Conservation (phyloP, 2,329 filamentous ascomycete species). For the Penicillium nordicum region DNA sequence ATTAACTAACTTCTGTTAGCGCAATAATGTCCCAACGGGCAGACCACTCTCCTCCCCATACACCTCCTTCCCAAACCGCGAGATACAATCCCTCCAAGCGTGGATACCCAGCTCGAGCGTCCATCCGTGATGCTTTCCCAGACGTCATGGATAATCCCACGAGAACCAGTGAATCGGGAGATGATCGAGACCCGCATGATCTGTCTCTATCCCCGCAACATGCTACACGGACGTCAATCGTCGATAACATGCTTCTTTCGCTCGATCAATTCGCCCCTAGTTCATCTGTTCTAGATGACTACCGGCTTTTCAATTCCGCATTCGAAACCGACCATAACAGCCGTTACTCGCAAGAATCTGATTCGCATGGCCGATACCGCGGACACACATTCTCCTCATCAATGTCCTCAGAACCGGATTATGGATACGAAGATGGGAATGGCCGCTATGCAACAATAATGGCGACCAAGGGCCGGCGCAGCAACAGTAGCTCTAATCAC, state of each 20-base stretch:
- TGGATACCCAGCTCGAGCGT: constrained; percentile 28
- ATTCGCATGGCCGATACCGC: constrained; percentile 45
- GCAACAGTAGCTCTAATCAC: constrained; percentile 76
- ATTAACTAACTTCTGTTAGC: constrained; percentile 16
- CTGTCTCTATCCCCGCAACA: constrained; percentile 73
- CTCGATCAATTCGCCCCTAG: constrained; percentile 69
- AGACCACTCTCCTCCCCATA: constrained; percentile 38
- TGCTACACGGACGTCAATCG: constrained; percentile 82
- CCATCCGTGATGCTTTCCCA: constrained; percentile 42
- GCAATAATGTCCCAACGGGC: constrained; percentile 30
- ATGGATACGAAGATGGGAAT: constrained; percentile 36
- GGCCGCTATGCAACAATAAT: constrained; percentile 43
- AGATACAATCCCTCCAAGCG: constrained; percentile 32
- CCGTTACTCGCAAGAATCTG: constrained; percentile 29
- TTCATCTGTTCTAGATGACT: constrained; percentile 36
- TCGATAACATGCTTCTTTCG: constrained; percentile 92
- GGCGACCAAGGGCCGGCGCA: constrained; percentile 57
- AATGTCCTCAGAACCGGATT: constrained; percentile 55
- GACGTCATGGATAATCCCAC: constrained; percentile 37
- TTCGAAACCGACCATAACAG: constrained; percentile 40
- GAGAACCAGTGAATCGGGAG: constrained; percentile 36
- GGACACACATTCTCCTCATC: constrained; percentile 61
- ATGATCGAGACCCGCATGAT: constrained; percentile 61
- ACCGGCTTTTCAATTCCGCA: constrained; percentile 40
- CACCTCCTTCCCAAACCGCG: constrained; percentile 37